These are phyloP conservation scores for Fusarium redolens DNA, from an alignment of 2,329 filamentous ascomycete genomes.

Conservation along the genomic window DNA sequence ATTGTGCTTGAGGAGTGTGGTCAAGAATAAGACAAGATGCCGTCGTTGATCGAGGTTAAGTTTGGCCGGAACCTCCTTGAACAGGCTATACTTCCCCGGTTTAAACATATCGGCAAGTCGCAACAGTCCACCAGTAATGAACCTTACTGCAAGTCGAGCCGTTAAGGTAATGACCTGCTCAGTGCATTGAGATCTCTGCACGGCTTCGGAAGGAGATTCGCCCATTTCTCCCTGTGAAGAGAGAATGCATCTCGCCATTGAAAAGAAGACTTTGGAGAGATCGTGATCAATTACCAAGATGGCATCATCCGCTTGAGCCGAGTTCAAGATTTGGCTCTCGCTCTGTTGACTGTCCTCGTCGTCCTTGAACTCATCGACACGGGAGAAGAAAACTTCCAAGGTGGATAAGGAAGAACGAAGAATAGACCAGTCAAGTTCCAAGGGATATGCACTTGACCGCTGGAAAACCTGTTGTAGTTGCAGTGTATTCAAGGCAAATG, in stretches of 20 bases:
- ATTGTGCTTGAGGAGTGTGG: conserved; percentile 59
- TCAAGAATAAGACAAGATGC: conserved; percentile 63
- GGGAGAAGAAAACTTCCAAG: conserved; percentile 59
- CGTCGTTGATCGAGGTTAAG: conserved; percentile 56
- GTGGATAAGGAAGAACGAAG: conserved; percentile 59
- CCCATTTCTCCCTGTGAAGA: conserved; percentile 31
- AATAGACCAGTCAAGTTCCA: conserved; percentile 61
- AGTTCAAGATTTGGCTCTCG: conserved; percentile 53
- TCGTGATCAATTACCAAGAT: conserved; percentile 60
- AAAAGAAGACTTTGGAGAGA: conserved; percentile 60
- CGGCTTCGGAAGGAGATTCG: conserved; percentile 18
- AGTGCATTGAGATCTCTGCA: conserved; percentile 49
- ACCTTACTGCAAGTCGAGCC: conserved; percentile 58
- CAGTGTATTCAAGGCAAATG: conserved; percentile 61
- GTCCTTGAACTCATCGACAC: conserved; percentile 57
- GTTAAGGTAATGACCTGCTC: conserved; percentile 60
- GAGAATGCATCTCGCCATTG: conserved; percentile 57
- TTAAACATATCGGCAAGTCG: conserved; percentile 60
- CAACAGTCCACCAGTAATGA: conserved; percentile 59
- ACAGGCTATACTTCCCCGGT: conserved; percentile 61
- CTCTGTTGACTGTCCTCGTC: conserved; percentile 53
- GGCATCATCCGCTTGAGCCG: conserved; percentile 60
- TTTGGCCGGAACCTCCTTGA: conserved; percentile 55
- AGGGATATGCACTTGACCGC: conserved; percentile 56
- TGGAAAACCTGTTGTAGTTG: conserved; percentile 65